phyloP scores from a whole-genome alignment of 1,284 basidiomycete genomes.

The Ustilago xerochloae region DNA sequence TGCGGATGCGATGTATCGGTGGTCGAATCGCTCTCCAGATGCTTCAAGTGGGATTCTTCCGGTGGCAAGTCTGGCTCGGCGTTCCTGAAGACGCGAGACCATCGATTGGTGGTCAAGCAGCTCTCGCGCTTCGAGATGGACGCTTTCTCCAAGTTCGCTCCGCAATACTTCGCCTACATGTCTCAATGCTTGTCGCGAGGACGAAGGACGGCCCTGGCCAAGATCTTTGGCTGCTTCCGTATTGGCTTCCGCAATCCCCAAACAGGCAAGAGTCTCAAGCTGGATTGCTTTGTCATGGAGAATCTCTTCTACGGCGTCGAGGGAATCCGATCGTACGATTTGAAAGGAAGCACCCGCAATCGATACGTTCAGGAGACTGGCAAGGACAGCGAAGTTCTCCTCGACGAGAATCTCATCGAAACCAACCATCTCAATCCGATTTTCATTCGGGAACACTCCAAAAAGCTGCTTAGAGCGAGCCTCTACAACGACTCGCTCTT shows the following conservation, averaged over 20 bases:
- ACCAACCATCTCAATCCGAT: constrained; percentile 75
- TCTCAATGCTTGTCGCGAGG: constrained; percentile 72
- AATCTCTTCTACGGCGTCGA: constrained; percentile 93
- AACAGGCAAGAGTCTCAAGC: constrained; percentile 82
- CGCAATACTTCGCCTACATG: constrained; percentile 98
- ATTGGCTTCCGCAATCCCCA: constrained; percentile 88
- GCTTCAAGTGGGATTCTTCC: constrained; percentile 93
- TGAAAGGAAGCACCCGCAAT: constrained; percentile 66
- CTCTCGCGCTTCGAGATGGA: constrained; percentile 91
- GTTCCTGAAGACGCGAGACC: constrained; percentile 89
- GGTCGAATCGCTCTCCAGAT: constrained; percentile 90
- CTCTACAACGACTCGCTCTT: constrained; percentile 89
- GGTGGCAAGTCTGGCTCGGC: constrained; percentile 97
- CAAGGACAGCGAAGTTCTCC: constrained; percentile 84
- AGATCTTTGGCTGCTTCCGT: constrained; percentile 97
- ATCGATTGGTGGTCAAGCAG: constrained; percentile 98
- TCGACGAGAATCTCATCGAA: constrained; percentile 91
- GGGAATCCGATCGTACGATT: constrained; percentile 76
- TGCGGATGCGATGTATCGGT: constrained; percentile 94
- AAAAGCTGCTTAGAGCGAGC: constrained; percentile 88
- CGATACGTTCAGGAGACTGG: constrained; percentile 85
- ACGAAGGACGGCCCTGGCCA: constrained; percentile 93
- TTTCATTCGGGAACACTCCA: constrained; percentile 93
- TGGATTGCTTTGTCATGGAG: constrained; percentile 96
- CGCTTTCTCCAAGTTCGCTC: constrained; percentile 95